Conservation (phyloP, 1,284 basidiomycete species). For the Blastosporella zonata region DNA sequence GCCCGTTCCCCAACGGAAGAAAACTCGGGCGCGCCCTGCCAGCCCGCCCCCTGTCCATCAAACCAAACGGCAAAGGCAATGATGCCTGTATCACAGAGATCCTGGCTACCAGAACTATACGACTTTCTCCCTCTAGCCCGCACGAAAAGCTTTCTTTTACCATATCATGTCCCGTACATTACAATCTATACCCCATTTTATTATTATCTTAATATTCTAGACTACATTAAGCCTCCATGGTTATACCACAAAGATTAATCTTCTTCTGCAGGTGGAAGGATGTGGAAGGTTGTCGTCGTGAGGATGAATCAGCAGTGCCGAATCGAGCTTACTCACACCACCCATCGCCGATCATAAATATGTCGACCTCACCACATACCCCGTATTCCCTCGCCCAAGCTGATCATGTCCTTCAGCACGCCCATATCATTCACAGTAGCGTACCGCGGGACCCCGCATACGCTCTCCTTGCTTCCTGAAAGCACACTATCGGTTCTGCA, state of each 20-base stretch:
- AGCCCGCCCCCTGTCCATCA: constrained; percentile 5
- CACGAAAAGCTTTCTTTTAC: no score
- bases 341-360: neutral
- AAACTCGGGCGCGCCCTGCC: constrained; percentile 3
- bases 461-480: constrained; percentile 43
- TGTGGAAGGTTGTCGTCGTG: neutral
- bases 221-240: no score
- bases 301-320: constrained; percentile 9
- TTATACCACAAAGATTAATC: no score
- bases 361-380: constrained; percentile 1
- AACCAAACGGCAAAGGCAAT: constrained; percentile 8
- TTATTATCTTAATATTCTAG: no score
- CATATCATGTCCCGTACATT: no score
- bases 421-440: constrained; percentile 37
- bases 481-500: constrained; percentile 48
- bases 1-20: neutral
- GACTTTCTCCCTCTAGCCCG: no score
- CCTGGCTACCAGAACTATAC: no score
- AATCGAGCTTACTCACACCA: constrained; percentile 6
- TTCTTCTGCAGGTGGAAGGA: no score
- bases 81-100: no score
- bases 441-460: constrained; percentile 46
- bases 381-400: neutral
- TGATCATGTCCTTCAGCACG: constrained; percentile 13
- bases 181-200: no score